phyloP scores from a whole-genome alignment of 2,329 filamentous ascomycete genomes.

The Rutstroemia sp. region DNA sequence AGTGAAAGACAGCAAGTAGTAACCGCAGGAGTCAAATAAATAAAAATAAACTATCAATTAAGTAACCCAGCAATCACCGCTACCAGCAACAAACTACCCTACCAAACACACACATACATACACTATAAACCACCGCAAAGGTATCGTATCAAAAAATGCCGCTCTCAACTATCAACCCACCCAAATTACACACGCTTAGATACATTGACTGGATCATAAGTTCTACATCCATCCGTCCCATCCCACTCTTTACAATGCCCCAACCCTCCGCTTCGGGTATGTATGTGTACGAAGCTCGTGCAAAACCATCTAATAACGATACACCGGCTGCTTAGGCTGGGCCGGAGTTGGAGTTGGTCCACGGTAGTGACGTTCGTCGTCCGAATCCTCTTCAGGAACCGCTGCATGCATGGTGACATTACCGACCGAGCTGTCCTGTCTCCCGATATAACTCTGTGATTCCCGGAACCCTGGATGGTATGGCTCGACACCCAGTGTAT shows the following conservation, averaged over 20 bases:
- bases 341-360: constrained; percentile 12
- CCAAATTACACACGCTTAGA: no score
- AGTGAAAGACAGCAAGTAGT: no score
- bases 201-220: no score
- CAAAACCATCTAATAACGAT: constrained; percentile 18
- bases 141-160: no score
- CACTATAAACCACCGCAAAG: no score
- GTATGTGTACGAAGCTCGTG: neutral
- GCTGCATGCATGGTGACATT: constrained; percentile 26
- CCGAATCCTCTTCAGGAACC: constrained; percentile 11
- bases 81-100: no score
- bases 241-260: neutral
- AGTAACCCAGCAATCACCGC: no score
- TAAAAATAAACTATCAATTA: no score
- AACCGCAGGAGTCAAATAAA: no score
- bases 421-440: constrained; percentile 21
- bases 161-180: no score
- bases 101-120: no score
- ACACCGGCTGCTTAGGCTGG: constrained; percentile 20
- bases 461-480: constrained; percentile 30
- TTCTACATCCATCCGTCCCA: neutral
- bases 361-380: constrained; percentile 11
- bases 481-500: constrained; percentile 26
- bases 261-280: neutral
- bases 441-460: constrained; percentile 22